phyloP scores from a whole-genome alignment of 345 rosid genomes.

The Moricandia moricandioides region DNA sequence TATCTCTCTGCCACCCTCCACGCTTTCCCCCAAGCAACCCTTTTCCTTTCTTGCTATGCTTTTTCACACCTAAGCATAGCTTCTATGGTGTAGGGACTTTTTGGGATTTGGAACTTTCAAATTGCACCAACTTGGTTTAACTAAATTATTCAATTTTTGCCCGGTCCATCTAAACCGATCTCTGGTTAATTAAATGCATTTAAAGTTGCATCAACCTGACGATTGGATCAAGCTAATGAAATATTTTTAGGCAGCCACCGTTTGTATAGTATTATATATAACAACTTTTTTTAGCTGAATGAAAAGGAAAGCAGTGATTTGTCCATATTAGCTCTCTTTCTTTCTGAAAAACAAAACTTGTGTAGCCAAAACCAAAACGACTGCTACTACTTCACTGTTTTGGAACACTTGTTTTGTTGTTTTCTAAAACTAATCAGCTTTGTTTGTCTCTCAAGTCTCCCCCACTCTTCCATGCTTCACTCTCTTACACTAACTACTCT shows the following conservation, averaged over 20 bases:
- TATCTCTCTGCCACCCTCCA: slow-evolving; percentile 47
- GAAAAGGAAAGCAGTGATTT: slow-evolving; percentile 35
- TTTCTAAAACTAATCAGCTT: slow-evolving; percentile 23
- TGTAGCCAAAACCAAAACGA: slow-evolving; percentile 28
- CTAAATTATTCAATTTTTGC: neutral
- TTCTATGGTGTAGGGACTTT: slow-evolving; percentile 31
- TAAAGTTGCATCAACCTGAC: neutral
- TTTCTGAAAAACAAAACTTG: slow-evolving; percentile 29
- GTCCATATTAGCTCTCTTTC: slow-evolving; percentile 28
- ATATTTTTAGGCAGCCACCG: neutral
- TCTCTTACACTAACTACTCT: neutral
- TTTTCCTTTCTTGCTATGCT: slow-evolving; percentile 28
- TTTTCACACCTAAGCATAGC: slow-evolving; percentile 31
- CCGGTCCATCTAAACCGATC: slow-evolving; percentile 17
- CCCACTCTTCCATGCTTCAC: slow-evolving; percentile 21
- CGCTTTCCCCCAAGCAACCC: slow-evolving; percentile 66
- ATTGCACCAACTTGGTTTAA: neutral
- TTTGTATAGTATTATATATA: neutral
- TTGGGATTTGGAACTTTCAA: slow-evolving; percentile 24
- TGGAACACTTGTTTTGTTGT: slow-evolving; percentile 30
- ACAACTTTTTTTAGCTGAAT: neutral
- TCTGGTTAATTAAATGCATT: slow-evolving; percentile 13
- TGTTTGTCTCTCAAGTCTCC: slow-evolving; percentile 33
- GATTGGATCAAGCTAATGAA: neutral
- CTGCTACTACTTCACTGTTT: slow-evolving; percentile 26